These are phyloP conservation scores for Sphagnum fallax DNA, from an alignment of 228 moss, liverwort and hornwort genomes.

Conservation along the genomic window DNA sequence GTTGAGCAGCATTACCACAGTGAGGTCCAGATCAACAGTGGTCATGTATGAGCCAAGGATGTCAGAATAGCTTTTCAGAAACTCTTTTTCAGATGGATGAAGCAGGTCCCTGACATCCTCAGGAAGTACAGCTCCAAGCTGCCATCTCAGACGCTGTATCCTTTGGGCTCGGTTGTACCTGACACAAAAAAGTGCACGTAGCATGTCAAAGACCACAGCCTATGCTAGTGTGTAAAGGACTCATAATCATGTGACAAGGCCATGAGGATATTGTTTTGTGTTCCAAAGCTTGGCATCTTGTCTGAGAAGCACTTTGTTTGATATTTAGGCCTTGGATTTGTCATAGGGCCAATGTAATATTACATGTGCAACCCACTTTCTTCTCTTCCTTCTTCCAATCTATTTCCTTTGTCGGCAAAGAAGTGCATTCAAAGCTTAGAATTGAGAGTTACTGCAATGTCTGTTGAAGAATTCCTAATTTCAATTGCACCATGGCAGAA, in stretches of 20 bases:
- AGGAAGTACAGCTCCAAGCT: slow-evolving; percentile 91
- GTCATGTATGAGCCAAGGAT: slow-evolving; percentile 83
- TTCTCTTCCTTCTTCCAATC: too few species aligned
- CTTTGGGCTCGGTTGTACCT: slow-evolving; percentile 80
- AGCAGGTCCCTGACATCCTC: slow-evolving; percentile 70
- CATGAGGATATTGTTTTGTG: not conserved
- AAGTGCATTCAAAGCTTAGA: too few species aligned
- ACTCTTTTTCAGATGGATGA: slow-evolving; percentile 79
- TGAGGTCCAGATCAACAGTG: slow-evolving; percentile 79
- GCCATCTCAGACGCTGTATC: slow-evolving; percentile 83
- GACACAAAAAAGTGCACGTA: slow-evolving; percentile 10
- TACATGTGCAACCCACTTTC: too few species aligned
- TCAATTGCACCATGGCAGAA: not conserved
- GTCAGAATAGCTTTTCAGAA: slow-evolving; percentile 82
- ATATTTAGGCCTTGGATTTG: not conserved
- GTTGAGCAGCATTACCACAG: slow-evolving; percentile 50
- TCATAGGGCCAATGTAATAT: too few species aligned
- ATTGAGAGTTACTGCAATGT: not conserved
- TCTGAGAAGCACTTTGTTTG: not conserved
- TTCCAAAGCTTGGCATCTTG: not conserved
- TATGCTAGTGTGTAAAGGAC: not conserved
- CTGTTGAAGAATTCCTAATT: not conserved
- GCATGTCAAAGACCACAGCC: not conserved
- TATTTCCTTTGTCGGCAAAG: too few species aligned
- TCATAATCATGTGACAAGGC: not conserved